These are phyloP conservation scores for Zoysia japonica DNA, from an alignment of 176 grass and related monocot species.

Conservation along the genomic window DNA sequence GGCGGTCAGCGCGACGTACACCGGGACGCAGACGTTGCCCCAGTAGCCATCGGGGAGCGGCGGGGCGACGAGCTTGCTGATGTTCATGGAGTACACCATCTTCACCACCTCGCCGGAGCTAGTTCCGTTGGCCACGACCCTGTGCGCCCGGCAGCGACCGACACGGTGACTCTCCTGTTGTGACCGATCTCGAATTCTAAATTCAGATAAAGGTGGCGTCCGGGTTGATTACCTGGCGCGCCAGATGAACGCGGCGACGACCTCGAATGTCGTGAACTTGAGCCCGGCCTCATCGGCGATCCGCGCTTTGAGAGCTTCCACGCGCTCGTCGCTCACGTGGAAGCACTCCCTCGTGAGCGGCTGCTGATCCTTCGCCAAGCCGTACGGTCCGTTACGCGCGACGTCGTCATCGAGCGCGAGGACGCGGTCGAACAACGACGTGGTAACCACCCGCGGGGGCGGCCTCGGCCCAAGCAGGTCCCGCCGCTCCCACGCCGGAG, in stretches of 20 bases:
- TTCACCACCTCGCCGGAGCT: conserved; percentile 52
- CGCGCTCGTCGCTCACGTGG: conserved; percentile 47
- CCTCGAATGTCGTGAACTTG: conserved; percentile 70
- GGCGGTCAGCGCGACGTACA: conserved; percentile 50
- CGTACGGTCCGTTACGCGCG: conserved; percentile 38
- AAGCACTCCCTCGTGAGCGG: conserved; percentile 56
- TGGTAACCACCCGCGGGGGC: conserved; percentile 37
- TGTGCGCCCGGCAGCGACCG: background rate
- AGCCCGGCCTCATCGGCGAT: conserved; percentile 48
- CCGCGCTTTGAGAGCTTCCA: conserved; percentile 48
- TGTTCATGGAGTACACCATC: conserved; percentile 95
- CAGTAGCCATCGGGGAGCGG: conserved; percentile 53
- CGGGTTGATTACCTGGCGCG: conserved; percentile 49
- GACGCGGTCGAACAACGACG: conserved; percentile 42
- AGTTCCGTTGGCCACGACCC: conserved; percentile 41
- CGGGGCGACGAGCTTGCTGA: conserved; percentile 54
- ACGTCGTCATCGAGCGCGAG: conserved; percentile 44
- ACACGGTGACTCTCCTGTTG: background rate
- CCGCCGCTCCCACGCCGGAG: conserved; percentile 56
- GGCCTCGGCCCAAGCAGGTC: conserved; percentile 52
- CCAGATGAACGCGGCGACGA: conserved; percentile 77
- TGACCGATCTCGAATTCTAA: background rate
- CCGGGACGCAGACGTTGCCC: conserved; percentile 88
- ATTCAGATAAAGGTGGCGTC: background rate
- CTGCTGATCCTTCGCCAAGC: background rate